phyloP scores from a whole-genome alignment of 805 yeast species.

The Kluyveromyces siamensis region DNA sequence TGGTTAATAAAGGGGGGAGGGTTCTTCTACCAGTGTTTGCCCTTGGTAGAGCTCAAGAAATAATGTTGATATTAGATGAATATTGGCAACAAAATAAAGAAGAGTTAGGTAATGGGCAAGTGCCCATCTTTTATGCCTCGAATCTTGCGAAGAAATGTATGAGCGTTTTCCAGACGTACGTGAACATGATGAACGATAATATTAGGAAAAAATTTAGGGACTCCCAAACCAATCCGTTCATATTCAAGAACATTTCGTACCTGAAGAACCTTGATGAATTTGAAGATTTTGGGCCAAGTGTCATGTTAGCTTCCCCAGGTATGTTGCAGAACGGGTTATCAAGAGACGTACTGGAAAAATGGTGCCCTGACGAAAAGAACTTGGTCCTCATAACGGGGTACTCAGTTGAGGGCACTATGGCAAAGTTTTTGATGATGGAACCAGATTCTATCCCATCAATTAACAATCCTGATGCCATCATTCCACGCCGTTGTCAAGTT shows the following conservation, averaged over 20 bases:
- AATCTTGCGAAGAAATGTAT: constrained; percentile 90
- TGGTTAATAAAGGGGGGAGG: constrained; percentile 81
- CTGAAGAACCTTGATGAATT: constrained; percentile 72
- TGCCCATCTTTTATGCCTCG: constrained; percentile 86
- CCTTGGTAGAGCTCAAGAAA: constrained; percentile 92
- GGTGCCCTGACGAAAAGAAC: constrained; percentile 97
- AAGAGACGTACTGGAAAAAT: constrained; percentile 79
- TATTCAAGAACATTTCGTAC: constrained; percentile 75
- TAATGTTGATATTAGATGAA: constrained; percentile 82
- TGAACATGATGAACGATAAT: constrained; percentile 94
- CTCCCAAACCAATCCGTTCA: constrained; percentile 80
- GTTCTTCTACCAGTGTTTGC: constrained; percentile 93
- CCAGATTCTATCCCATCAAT: constrained; percentile 85
- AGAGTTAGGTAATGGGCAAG: constrained; percentile 48
- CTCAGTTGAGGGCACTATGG: constrained; percentile 98
- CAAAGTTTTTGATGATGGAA: constrained; percentile 77
- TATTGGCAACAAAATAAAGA: constrained; percentile 86
- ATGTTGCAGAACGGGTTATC: constrained; percentile 97
- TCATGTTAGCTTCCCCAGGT: constrained; percentile 95
- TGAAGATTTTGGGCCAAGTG: constrained; percentile 93
- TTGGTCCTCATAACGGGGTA: constrained; percentile 88
- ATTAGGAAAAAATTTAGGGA: constrained; percentile 69
- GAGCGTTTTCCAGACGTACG: constrained; percentile 94
- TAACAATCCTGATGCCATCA: constrained; percentile 67
- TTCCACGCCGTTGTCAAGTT: constrained; percentile 78